A percentile compares a stretch with the other conserved stretches of the same genome.
phyloP scores from a whole-genome alignment of 352 stramenopile genomes.

The Phytopythium kandeliae region DNA sequence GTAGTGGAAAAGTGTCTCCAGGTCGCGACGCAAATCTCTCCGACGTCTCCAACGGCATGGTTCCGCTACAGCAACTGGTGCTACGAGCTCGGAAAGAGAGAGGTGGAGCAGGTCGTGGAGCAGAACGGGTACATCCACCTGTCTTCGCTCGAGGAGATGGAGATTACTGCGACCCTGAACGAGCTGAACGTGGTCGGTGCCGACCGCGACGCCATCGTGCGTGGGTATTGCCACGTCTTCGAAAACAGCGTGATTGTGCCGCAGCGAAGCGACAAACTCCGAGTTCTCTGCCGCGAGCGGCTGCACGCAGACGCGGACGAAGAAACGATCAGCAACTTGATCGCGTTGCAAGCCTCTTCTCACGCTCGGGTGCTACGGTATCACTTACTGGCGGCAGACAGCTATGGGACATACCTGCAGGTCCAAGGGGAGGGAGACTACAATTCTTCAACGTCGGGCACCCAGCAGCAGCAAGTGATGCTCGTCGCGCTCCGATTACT shows the following conservation, averaged over 20 bases:
- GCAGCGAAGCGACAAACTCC: slow-evolving; percentile 31
- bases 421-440: slow-evolving; percentile 6
- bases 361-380: slow-evolving; percentile 30
- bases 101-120: slow-evolving; percentile 30
- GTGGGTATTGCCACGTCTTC: slow-evolving; percentile 42
- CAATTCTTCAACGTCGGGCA: neutral
- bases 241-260: slow-evolving; percentile 38
- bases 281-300: slow-evolving; percentile 20
- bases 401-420: slow-evolving; percentile 36
- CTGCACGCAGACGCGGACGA: slow-evolving; percentile 4
- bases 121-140: slow-evolving; percentile 55
- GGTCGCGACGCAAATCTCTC: slow-evolving; percentile 27
- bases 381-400: slow-evolving; percentile 28
- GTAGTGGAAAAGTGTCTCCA: slow-evolving; percentile 21
- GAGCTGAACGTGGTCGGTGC: slow-evolving; percentile 22
- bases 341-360: slow-evolving; percentile 25
- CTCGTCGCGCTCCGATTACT: slow-evolving; percentile 61
- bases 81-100: slow-evolving; percentile 41
- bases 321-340: slow-evolving; percentile 18
- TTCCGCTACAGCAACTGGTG: slow-evolving; percentile 68
- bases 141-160: slow-evolving; percentile 27
- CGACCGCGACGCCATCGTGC: slow-evolving; percentile 29
- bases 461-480: slow-evolving; percentile 25
- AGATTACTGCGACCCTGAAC: slow-evolving; percentile 34
- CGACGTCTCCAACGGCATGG: slow-evolving; percentile 43